Conservation (phyloP, 1,139 yeast genomes). For the Taphrina deformans region DNA sequence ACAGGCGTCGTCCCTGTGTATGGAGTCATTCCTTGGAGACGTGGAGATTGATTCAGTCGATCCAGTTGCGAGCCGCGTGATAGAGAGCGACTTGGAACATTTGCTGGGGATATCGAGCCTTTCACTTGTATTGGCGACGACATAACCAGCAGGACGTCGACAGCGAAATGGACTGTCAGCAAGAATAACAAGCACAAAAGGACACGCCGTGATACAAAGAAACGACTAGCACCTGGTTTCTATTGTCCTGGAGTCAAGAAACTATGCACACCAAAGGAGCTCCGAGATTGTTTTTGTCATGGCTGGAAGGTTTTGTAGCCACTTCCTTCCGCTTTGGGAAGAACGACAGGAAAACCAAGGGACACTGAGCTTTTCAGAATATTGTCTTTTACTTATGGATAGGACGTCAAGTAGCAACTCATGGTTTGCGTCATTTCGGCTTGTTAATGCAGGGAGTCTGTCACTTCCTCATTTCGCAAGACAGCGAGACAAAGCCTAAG, state of each 20-base stretch:
- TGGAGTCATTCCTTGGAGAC: constrained; percentile 9
- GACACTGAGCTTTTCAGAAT: no score
- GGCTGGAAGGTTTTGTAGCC: background rate
- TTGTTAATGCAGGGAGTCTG: no score
- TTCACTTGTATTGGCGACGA: constrained; percentile 25
- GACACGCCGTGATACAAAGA: no score
- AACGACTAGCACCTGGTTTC: background rate
- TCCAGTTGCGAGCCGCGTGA: constrained; percentile 24
- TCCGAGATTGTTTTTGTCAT: background rate
- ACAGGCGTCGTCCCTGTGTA: constrained; percentile 9
- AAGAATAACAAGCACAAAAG: no score
- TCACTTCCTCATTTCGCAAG: no score
- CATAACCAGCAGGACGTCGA: background rate
- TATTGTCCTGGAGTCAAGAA: background rate
- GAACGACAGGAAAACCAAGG: no score
- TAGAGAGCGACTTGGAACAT: constrained; percentile 10
- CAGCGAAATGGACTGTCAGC: no score
- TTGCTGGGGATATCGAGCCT: constrained; percentile 13
- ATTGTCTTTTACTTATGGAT: no score
- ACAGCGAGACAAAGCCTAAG: no score
- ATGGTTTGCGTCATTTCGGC: no score
- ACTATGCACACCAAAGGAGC: background rate
- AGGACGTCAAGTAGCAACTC: no score
- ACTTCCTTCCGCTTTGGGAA: background rate
- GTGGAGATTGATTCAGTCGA: constrained; percentile 18